Base-by-base conservation (phyloP, 2,329 filamentous ascomycete genomes). In the Penicillium glabrum region DNA sequence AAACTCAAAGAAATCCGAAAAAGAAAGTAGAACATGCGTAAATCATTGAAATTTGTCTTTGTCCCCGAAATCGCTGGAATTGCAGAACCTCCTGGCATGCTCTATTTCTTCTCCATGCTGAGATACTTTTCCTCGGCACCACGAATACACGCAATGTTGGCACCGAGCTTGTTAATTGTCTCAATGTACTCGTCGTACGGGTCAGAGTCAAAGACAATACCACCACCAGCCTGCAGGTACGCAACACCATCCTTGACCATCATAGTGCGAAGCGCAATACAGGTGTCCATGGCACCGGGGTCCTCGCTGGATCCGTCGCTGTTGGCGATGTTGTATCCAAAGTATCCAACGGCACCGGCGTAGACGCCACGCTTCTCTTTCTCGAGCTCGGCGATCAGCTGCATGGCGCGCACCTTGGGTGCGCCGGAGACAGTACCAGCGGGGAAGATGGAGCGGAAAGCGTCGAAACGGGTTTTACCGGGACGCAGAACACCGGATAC, bases 371-470 rank as follows among this genome's bases (percentile, higher is more conserved):
- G 84, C 82, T 97, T 97, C 82, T 99, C 95, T 62, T 84, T 81
- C 78, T 99, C 95, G 46, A 98, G 79, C 78, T 98, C 93, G 46
- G 90, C 92, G 68, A 99, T 99, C 60, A 99, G 81, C 77, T 97
- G 90, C 95, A 99, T 99, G 3, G 95, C 95, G 61, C 88, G 86
- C 54, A 99, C 92, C 79, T 99, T 99, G 56, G 95, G 95, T 4
- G 95, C 93, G 5, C 95, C 95, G 19, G 90, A 95, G 29, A 98
- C 93, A 0, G 95, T 99, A 54, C 95, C 95, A 5, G 95, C 95
- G 0, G 95, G 95, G 80, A 99, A 99, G 68, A 99, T 97, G 63
- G 90, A 93, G 39, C 93, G 86, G 79, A 99, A 96, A 10, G 95
- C 95, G 71, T 98, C 93, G 76, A 96, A 99, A 57, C 95, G 85